Conservation (phyloP, 805 yeast species). For the Torulaspora gathmanii region DNA sequence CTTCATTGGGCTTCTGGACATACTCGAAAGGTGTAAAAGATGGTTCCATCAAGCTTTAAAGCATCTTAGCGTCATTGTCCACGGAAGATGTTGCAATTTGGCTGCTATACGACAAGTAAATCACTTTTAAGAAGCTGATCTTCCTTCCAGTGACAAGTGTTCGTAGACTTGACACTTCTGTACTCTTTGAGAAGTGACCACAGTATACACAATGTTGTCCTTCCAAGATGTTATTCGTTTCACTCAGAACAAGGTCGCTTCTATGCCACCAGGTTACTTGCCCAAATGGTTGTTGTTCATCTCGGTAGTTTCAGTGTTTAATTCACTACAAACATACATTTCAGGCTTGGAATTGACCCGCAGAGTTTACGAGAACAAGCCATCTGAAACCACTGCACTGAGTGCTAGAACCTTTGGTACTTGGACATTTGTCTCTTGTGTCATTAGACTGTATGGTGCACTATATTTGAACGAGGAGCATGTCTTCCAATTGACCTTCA, state of each 20-base stretch:
- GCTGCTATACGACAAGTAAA: conserved; percentile 2
- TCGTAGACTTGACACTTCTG: background rate
- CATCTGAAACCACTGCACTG: conserved; percentile 56
- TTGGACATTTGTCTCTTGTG: conserved; percentile 86
- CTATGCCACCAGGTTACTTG: conserved; percentile 48
- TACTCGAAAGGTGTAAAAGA: background rate
- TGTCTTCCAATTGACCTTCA: conserved; percentile 71
- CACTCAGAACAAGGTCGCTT: conserved; percentile 23
- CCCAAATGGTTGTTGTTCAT: conserved; percentile 79
- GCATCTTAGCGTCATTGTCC: background rate
- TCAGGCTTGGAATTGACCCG: conserved; percentile 71
- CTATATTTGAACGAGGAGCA: conserved; percentile 63
- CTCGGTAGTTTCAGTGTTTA: conserved; percentile 87
- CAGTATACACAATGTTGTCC: conserved; percentile 26
- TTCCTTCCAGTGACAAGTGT: background rate
- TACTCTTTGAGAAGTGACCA: background rate
- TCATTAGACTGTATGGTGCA: conserved; percentile 85
- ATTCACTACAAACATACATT: conserved; percentile 79
- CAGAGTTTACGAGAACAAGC: conserved; percentile 67
- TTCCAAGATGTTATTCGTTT: conserved; percentile 35
- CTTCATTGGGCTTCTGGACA: background rate
- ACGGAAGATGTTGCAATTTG: conserved; percentile 4
- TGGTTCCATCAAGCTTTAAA: background rate
- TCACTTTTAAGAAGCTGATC: background rate
- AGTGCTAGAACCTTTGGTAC: conserved; percentile 98